Evolutionary conservation across 1,139 yeast species (phyloP).

Genomic region (Geotrichum histeridarum): DNA sequence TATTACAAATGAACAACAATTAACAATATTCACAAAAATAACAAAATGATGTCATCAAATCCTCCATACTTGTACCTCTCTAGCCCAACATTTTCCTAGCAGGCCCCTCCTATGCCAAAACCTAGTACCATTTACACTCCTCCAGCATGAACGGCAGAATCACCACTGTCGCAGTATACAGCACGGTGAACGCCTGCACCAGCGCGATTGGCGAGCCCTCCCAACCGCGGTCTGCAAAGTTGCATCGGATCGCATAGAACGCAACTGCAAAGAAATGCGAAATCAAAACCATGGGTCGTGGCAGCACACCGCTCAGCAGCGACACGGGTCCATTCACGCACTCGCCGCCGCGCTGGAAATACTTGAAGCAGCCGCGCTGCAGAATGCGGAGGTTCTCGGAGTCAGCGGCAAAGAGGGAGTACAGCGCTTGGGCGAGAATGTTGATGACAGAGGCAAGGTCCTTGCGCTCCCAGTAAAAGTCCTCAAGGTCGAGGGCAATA

Average conservation of each 20-base stretch:
- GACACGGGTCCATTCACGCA: slow-evolving; percentile 77
- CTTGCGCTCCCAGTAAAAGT: slow-evolving; percentile 79
- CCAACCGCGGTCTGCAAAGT: slow-evolving; percentile 61
- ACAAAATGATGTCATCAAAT: no score
- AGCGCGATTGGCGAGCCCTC: slow-evolving; percentile 69
- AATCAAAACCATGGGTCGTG: slow-evolving; percentile 67
- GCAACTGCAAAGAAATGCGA: slow-evolving; percentile 90
- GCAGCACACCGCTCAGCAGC: slow-evolving; percentile 74
- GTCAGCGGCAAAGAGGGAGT: slow-evolving; percentile 86
- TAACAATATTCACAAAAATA: no score
- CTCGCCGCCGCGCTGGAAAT: slow-evolving; percentile 79
- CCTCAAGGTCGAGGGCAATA: slow-evolving; percentile 56
- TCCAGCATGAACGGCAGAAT: slow-evolving; percentile 41
- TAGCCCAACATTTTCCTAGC: no score
- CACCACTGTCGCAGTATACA: slow-evolving; percentile 69
- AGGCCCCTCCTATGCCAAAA: background rate
- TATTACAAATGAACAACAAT: no score
- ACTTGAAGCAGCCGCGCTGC: slow-evolving; percentile 84
- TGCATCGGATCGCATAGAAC: slow-evolving; percentile 68
- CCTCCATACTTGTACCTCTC: no score
- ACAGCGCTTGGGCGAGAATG: slow-evolving; percentile 84
- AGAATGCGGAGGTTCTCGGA: slow-evolving; percentile 56
- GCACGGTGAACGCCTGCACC: slow-evolving; percentile 60
- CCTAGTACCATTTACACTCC: slow-evolving; percentile 28
- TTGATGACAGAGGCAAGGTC: slow-evolving; percentile 77